Percentiles rank a stretch among this genome's conserved stretches.
phyloP scores from a whole-genome alignment of 2,329 filamentous ascomycete genomes.

The Colletotrichum filicis region DNA sequence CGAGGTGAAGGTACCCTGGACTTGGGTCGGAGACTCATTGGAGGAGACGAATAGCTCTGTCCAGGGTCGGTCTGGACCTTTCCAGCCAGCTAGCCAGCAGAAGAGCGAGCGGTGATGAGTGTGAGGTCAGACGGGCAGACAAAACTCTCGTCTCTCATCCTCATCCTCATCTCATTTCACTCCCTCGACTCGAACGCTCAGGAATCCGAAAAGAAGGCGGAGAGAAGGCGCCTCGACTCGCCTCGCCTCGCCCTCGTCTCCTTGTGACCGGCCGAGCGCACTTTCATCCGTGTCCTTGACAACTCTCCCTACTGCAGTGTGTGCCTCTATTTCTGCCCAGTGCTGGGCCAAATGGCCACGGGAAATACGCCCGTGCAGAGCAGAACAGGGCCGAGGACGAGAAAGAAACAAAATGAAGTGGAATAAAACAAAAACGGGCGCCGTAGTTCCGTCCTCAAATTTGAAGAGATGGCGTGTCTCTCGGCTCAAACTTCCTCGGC shows the following conservation, averaged over 20 bases:
- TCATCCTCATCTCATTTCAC: background rate
- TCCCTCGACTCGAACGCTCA: background rate
- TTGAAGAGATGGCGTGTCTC: background rate
- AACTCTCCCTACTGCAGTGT: background rate
- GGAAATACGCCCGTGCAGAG: background rate
- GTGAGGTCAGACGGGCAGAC: background rate
- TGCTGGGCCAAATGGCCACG: background rate
- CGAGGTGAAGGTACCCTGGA: background rate
- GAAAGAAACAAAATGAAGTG: background rate
- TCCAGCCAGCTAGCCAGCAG: background rate
- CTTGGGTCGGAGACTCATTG: background rate
- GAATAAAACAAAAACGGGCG: background rate
- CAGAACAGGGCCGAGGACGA: background rate
- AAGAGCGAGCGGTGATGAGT: background rate
- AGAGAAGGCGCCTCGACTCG: background rate
- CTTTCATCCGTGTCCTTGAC: slow-evolving; percentile 1
- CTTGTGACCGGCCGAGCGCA: background rate
- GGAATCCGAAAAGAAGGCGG: background rate
- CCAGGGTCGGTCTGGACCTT: background rate
- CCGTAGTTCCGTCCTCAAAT: background rate
- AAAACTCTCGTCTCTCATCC: background rate
- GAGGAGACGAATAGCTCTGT: background rate
- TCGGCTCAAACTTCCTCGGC: background rate
- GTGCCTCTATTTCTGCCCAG: background rate
- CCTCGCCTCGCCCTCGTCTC: background rate